Evolutionary conservation across 139 green algal species (phyloP), one percentile per base, ranked within the genome.

Genomic region (Spirogloea muscicola): DNA sequence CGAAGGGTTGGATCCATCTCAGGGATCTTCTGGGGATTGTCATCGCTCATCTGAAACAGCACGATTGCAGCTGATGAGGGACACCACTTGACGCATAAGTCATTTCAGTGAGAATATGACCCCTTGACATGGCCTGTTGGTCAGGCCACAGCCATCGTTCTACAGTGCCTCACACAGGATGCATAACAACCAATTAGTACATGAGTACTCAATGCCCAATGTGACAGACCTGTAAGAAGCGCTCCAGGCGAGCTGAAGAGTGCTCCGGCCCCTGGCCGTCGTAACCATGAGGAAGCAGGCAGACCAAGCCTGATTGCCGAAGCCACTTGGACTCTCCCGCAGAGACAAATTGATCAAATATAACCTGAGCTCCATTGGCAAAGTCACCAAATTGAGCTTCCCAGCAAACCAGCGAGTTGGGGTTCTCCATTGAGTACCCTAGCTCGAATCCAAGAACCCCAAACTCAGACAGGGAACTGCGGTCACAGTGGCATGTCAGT

Each of bases 401-500:
- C 89, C 90, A 96, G 27, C 89, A n/a, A 4, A 89, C 83, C 49
- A 99, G 85, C 43, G 83, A 88, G 86, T 98, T 98, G 67, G 94
- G 94, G 83, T 91, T 93, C 83, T 98, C 94, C 85, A 98, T 90
- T 10, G 77, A 87, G 87, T 98, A 99, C 33, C 94, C 94, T 59
- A 98, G 88, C 87, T 98, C 94, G 73, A 96, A 99, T 63, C 94
- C 94, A 49, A 99, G 88, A 55, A 98, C 90, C 46, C 93, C 93
- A 74, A 92, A 98, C 86, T 98, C 94, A 41, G 73, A 88, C 48
- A 98, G 88, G 21, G 86, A 90, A 43, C 76, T 90, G 72, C 25
- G 46, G 21, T 21, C 46, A 55, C 21, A 55, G n/a, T n/a, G n/a
- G n/a, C n/a, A n/a, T n/a, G n/a, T n/a, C n/a, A n/a, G n/a, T n/a